Base-by-base conservation (phyloP, 2,329 filamentous ascomycete species). In the Penicillium brevicompactum region DNA sequence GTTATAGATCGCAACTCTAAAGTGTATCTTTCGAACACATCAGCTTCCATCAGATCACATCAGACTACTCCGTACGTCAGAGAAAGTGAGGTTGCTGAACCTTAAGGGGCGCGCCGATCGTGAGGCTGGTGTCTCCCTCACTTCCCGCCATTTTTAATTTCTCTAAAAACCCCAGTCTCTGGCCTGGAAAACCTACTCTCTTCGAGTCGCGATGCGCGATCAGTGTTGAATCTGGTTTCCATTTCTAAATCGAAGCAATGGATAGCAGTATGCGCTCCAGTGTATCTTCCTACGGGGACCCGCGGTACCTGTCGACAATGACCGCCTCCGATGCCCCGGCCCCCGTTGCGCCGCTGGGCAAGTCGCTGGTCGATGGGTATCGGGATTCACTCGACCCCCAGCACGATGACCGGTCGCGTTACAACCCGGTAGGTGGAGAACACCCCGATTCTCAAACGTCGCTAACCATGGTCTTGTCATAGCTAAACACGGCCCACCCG, bases 351-450 rank as follows among this genome's bases (percentile, higher is more conserved):
- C 51, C 51, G 38, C 68, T 67, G 38, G 69, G 70, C 49, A 83
- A 81, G 64, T 76, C 76, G 18, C 75, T 87, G 54, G 76, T 84
- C 48, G 81, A 87, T 51, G 84, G 83, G 42, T 89, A 88, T 70
- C 79, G 80, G 47, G 83, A 85, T 56, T 78, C 82, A 51, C 67
- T 82, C 50, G 80, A 79, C 59, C 79, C 80, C 8, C 84, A 84
- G 61, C 79, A 82, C 63, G 78, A 76, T 57, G 81, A 84, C 45
- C 80, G 75, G 57, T 77, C 82, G 41, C 79, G 78, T 55, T 84
- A 80, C 63, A 84, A 86, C 71, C 79, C 82, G 55, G 86, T 88
- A 78, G 68, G 82, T 55, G 49, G 40, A 55, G 47, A 27, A 27
- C 5, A 32, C 8, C 10, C n/a, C 7, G 31, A 44, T 34, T 16